Conservation (phyloP, 2,329 filamentous ascomycete genomes). For the Onygenales sp. region DNA sequence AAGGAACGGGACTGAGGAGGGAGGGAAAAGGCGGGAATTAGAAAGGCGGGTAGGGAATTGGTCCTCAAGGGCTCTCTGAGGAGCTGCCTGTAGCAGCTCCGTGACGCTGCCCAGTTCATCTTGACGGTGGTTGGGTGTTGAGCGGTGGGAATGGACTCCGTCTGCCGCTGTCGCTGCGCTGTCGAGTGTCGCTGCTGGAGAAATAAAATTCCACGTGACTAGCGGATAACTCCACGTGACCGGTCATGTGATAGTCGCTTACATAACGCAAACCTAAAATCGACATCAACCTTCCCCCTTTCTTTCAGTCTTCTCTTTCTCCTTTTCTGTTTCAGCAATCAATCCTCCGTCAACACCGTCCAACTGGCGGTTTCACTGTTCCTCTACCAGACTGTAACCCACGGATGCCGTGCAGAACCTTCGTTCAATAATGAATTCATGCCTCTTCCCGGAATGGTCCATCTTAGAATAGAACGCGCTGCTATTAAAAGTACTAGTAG, state of each 20-base stretch:
- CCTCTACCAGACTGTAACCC: too few species aligned
- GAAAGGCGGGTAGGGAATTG: constrained; percentile 58
- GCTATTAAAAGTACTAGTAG: too few species aligned
- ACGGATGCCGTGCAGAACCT: too few species aligned
- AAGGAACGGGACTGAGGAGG: constrained; percentile 47
- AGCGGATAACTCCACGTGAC: not conserved
- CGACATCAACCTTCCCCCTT: not conserved
- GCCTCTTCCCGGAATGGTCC: too few species aligned
- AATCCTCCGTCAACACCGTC: too few species aligned
- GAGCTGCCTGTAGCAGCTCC: constrained; percentile 51
- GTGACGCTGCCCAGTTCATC: constrained; percentile 59
- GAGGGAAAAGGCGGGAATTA: constrained; percentile 58
- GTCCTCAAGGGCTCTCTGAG: constrained; percentile 38
- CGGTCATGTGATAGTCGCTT: not conserved
- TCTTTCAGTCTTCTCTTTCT: too few species aligned
- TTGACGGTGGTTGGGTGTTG: constrained; percentile 16
- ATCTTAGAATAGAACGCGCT: too few species aligned
- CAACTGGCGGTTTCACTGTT: too few species aligned
- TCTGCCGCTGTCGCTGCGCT: constrained; percentile 2
- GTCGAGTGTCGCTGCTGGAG: not conserved
- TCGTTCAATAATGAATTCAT: too few species aligned
- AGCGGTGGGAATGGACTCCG: not conserved
- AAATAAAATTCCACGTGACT: not conserved
- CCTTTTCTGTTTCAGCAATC: too few species aligned
- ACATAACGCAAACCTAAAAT: not conserved